Conservation (phyloP, 768 basidiomycete genomes). For the Lactarius indigo region DNA sequence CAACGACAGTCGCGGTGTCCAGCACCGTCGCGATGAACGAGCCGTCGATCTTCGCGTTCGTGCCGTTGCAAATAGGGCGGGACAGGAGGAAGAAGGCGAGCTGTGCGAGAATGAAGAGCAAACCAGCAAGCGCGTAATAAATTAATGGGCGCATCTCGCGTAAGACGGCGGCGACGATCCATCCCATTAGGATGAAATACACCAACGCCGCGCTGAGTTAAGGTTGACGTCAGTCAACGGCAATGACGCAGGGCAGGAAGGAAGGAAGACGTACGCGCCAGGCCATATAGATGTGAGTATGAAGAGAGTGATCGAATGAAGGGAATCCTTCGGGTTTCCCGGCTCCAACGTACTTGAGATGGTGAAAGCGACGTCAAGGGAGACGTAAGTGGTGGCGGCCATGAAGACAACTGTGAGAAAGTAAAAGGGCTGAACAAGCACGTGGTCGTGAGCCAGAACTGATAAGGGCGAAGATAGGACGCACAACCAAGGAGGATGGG, state of each 20-base stretch:
- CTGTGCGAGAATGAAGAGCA: conserved; percentile 77
- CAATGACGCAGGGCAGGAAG: background rate
- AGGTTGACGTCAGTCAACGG: conserved; percentile 1
- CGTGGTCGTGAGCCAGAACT: background rate
- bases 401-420: conserved; percentile 59
- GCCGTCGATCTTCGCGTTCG: conserved; percentile 73
- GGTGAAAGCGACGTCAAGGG: conserved; percentile 74
- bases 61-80: conserved; percentile 68
- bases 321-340: conserved; percentile 49
- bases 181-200: conserved; percentile 75
- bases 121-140: conserved; percentile 70
- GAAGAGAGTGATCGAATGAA: conserved; percentile 74
- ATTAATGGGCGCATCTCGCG: conserved; percentile 77
- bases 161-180: conserved; percentile 72
- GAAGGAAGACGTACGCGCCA: conserved; percentile 49
- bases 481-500: conserved; percentile 59
- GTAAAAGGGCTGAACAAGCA: conserved; percentile 52
- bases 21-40: conserved; percentile 83
- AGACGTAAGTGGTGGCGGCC: conserved; percentile 74
- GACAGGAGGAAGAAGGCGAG: conserved; percentile 80
- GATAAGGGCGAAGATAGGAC: conserved; percentile 29
- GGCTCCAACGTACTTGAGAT: conserved; percentile 60
- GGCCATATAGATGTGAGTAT: conserved; percentile 80
- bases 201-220: conserved; percentile 54
- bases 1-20: conserved; percentile 68